Base-by-base conservation (phyloP, 2,329 filamentous ascomycete species). In the Tolypocladium inflatum region DNA sequence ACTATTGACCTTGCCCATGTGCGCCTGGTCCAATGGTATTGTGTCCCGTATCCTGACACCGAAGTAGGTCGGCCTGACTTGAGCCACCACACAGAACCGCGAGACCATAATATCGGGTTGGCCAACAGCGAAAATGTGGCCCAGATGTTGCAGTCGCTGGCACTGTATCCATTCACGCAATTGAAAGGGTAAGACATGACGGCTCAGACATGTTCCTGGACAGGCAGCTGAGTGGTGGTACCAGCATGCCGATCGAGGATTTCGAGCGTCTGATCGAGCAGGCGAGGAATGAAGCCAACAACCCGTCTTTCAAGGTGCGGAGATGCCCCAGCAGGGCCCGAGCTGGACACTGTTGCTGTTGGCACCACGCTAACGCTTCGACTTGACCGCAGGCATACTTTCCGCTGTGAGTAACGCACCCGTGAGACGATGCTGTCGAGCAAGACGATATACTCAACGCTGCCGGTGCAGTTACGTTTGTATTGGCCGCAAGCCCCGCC, bases 1-100 rank as follows among this genome's bases (percentile, higher is more conserved):
- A 55, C 80, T 89, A 73, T 79, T 91, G 59, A 83, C 79, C 55
- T 70, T 91, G 55, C 88, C 86, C 19, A 82, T 89, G 70, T 89
- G 85, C 67, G 83, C 76, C 37, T 91, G 88, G 88, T 78, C 86
- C 23, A 82, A 69, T 62, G 80, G 88, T 90, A 75, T 30, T 11
- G 48, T 37, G 58, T 58, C 23, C 15, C 19, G 38, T 21, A 15
- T 21, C 23, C 41, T 9, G 48, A 15, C 30, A 13, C 15, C 11
- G 26, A n/a, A 48, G 35, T 30, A 33, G 8, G 21, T 23, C 38
- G 11, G 51, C 56, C 58, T 54, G 11, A 56, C 58, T 17, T n/a
- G 39, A 43, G 38, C 33, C 26, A 11, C 33, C 15, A 11, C 55
- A 35, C 58, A 85, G 83, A 79, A 59, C 66, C 74, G 54, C 76